Evolutionary conservation across 306 rosid genomes (phyloP).

Genomic region (Fragaria nilgerrensis): DNA sequence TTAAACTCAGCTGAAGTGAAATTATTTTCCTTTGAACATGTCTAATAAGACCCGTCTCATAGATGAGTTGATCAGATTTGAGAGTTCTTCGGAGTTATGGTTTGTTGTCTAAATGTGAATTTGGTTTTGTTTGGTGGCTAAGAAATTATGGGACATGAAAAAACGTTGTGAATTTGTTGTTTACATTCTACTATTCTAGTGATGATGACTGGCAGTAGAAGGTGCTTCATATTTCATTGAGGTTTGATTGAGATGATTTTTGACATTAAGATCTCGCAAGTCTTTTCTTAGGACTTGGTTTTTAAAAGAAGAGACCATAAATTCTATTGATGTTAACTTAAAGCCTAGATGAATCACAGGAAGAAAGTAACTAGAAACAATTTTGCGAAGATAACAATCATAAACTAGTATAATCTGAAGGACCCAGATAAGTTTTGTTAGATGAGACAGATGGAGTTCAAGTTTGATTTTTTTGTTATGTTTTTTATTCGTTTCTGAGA

Average conservation of each 20-base stretch:
- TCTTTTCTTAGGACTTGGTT: not conserved
- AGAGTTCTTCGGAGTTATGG: not conserved
- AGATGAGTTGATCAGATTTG: not conserved
- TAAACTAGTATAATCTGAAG: not conserved
- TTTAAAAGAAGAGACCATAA: not conserved
- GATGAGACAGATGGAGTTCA: not conserved
- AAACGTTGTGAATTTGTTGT: not conserved
- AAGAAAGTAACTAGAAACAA: not conserved
- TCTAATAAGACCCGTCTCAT: not conserved
- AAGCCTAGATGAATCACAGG: not conserved
- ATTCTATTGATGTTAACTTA: not conserved
- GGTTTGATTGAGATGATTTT: not conserved
- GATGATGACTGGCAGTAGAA: not conserved
- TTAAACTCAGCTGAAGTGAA: not conserved
- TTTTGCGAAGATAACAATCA: not conserved
- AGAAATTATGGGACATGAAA: not conserved
- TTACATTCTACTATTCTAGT: not conserved
- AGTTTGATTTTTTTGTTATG: not conserved
- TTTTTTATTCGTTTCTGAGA: not conserved
- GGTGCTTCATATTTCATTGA: not conserved
- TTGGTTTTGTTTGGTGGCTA: slow-evolving; percentile 1
- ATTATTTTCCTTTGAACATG: not conserved
- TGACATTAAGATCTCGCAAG: not conserved
- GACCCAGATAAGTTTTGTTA: too few relatives aligned
- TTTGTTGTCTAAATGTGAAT: not conserved